Conservation (phyloP, 2,329 filamentous ascomycete species). For the Penicillium sp. region DNA sequence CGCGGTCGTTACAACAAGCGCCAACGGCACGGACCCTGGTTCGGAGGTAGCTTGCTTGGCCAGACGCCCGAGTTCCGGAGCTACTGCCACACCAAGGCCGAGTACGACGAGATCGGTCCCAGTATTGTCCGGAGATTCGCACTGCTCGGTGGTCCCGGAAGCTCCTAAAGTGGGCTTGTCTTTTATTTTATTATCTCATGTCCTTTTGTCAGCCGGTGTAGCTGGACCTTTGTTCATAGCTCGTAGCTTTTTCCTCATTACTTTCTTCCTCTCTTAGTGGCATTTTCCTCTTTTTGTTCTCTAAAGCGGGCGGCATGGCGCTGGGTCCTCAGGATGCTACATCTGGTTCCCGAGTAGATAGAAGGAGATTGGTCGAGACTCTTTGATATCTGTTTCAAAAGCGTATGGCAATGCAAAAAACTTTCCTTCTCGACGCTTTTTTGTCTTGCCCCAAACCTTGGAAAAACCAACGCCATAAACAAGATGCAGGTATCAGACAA, state of each 20-base stretch:
- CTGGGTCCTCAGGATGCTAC: conserved; percentile 13
- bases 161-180: conserved; percentile 32
- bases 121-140: conserved; percentile 94
- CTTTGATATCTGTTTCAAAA: conserved; percentile 13
- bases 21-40: conserved; percentile 97
- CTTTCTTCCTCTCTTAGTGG: conserved; percentile 10
- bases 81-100: conserved; percentile 88
- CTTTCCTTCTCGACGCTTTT: background rate
- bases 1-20: conserved; percentile 94
- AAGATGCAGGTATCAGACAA: conserved; percentile 6
- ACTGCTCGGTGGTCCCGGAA: conserved; percentile 81
- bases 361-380: conserved; percentile 8
- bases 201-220: conserved; percentile 22
- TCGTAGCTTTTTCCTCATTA: conserved; percentile 16
- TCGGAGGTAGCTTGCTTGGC: conserved; percentile 90
- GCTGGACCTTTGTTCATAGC: conserved; percentile 31
- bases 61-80: conserved; percentile 98
- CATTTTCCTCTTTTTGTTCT: conserved; percentile 9
- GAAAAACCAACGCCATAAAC: conserved; percentile 6
- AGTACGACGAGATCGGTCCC: conserved; percentile 94
- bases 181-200: conserved; percentile 15
- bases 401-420: conserved; percentile 18
- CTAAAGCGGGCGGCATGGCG: conserved; percentile 15
- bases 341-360: conserved; percentile 17
- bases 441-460: background rate